Evolutionary conservation across 192 early-diverging fungal species (phyloP), one percentile per base, ranked within the genome.

Genomic region (Phlyctochytrium planicorne): DNA sequence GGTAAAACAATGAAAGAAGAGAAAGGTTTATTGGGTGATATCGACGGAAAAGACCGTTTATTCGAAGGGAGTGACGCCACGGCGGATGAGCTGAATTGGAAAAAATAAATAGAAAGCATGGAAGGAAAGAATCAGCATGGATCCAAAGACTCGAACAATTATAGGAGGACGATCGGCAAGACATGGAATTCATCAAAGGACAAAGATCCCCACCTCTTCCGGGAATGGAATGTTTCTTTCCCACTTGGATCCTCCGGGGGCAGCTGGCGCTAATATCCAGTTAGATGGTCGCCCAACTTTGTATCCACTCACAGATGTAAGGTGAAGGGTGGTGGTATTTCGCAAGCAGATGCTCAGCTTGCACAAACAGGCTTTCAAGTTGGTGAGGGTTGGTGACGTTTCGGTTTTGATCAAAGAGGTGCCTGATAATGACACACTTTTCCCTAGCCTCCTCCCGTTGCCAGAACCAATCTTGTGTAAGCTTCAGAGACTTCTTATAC

Each of bases 401-500:
- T 64, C 85, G 87, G 76, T 93, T 94, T 52, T 78, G 81, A 67
- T 96, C 94, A 68, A 97, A 97, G 68, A 87, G 78, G 30, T 85
- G 83, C 34, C 95, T 83, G 76, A 97, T 92, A 62, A 91, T 84
- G 65, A 95, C 64, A 40, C 90, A 85, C 78, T 92, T 92, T 64
- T 91, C 85, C 37, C 95, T 88, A 85, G 80, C 92, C 52, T 89
- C 76, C 40, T 74, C 73, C 56, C 90, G 87, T 73, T 91, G 87
- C 72, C 91, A 91, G 78, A 91, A 91, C 95, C 95, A 97, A 81
- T 96, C 93, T 55, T 85, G 77, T 16, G 91, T 84, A 32, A 89
- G 83, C 72, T 88, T 86, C 52, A 97, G 89, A 16, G 92, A 89
- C 52, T 88, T 83, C 74, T 84, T 87, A 87, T 95, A 97, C 53